Evolutionary conservation across 768 basidiomycete genomes (phyloP).

Genomic region (Kondoa subrosea): DNA sequence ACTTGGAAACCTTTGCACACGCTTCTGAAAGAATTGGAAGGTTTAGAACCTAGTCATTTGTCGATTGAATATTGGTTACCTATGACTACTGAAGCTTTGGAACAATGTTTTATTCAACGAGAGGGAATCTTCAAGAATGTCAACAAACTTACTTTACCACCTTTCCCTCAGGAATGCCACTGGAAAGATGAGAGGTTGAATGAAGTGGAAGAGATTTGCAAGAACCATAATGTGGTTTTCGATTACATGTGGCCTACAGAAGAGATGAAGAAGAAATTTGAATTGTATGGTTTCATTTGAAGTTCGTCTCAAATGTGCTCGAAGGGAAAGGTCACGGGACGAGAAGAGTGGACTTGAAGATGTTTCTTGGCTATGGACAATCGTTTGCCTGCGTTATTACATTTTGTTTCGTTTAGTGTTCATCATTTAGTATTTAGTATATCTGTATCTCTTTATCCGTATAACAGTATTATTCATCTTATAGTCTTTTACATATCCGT

Average conservation of each 20-base stretch:
- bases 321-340: too few relatives aligned
- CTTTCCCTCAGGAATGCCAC: not conserved
- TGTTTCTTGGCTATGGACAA: too few relatives aligned
- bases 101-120: not conserved
- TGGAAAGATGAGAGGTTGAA: not conserved
- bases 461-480: too few relatives aligned
- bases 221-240: not conserved
- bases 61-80: not conserved
- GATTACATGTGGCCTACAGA: not conserved
- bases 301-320: too few relatives aligned
- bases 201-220: not conserved
- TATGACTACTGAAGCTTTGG: not conserved
- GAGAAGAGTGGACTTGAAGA: too few relatives aligned
- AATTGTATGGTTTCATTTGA: not conserved
- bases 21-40: not conserved
- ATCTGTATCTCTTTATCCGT: too few relatives aligned
- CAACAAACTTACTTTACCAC: not conserved
- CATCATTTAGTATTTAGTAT: too few relatives aligned
- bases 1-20: not conserved
- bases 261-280: not conserved
- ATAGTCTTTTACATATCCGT: too few relatives aligned
- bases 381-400: too few relatives aligned
- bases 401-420: too few relatives aligned
- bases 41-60: not conserved
- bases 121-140: not conserved